These are phyloP conservation scores for Moesziomyces aphidis DNA, from an alignment of 1,284 basidiomycete genomes.

Conservation along the genomic window DNA sequence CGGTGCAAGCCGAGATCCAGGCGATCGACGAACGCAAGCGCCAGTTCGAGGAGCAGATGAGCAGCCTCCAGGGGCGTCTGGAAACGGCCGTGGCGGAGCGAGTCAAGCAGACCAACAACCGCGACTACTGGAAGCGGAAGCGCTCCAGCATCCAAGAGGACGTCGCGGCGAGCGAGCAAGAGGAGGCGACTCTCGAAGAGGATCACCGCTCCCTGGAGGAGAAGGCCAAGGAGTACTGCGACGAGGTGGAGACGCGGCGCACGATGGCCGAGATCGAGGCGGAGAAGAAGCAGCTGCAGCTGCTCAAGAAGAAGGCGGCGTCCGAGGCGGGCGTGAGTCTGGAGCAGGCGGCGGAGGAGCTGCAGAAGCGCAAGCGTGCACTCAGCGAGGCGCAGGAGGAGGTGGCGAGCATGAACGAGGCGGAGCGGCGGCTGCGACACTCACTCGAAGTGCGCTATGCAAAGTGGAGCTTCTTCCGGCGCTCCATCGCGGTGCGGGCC, in stretches of 20 bases:
- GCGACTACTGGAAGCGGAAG: slow-evolving; percentile 47
- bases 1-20: slow-evolving; percentile 64
- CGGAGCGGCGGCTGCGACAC: slow-evolving; percentile 18
- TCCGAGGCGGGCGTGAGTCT: slow-evolving; percentile 76
- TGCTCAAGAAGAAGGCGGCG: slow-evolving; percentile 76
- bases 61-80: slow-evolving; percentile 46
- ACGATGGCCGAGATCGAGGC: slow-evolving; percentile 74
- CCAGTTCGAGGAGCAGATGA: slow-evolving; percentile 20
- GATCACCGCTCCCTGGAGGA: slow-evolving; percentile 43
- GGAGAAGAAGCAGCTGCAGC: slow-evolving; percentile 74
- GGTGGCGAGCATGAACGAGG: slow-evolving; percentile 73
- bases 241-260: slow-evolving; percentile 73
- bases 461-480: slow-evolving; percentile 88
- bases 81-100: slow-evolving; percentile 48
- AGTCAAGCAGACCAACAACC: slow-evolving; percentile 62
- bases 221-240: slow-evolving; percentile 76
- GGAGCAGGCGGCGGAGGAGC: slow-evolving; percentile 79
- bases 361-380: slow-evolving; percentile 70
- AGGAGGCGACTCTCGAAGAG: slow-evolving; percentile 73
- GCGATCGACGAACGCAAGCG: slow-evolving; percentile 24
- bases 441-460: slow-evolving; percentile 51
- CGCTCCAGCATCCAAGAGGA: slow-evolving; percentile 33
- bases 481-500: slow-evolving; percentile 85
- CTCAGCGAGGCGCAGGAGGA: slow-evolving; percentile 73
- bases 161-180: slow-evolving; percentile 68